phyloP scores from a whole-genome alignment of 2,329 filamentous ascomycete species.

The Chaetomiaceae sp. region DNA sequence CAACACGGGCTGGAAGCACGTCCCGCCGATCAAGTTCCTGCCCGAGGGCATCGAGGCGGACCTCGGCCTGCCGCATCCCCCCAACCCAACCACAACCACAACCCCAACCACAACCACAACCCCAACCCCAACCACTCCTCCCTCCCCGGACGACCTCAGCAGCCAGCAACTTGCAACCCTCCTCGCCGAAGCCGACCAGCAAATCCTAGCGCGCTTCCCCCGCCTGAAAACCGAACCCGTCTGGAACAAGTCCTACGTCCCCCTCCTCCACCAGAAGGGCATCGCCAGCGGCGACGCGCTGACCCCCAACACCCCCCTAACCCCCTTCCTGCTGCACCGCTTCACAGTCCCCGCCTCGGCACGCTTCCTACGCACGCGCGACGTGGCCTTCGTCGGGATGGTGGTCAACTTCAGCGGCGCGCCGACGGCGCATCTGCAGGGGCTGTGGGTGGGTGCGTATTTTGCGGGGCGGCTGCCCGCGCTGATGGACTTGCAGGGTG shows the following conservation, averaged over 20 bases:
- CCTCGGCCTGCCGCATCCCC: constrained; percentile 43
- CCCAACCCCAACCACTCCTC: no score
- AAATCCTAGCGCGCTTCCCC: constrained; percentile 49
- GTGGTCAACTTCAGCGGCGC: constrained; percentile 38
- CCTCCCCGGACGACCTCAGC: constrained; percentile 34
- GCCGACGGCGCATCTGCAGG: constrained; percentile 41
- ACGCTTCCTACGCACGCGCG: constrained; percentile 31
- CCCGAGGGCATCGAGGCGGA: constrained; percentile 40
- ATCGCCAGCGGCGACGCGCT: constrained; percentile 27
- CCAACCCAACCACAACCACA: constrained; percentile 27
- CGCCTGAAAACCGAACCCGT: constrained; percentile 46
- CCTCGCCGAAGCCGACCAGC: constrained; percentile 37
- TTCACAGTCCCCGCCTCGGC: constrained; percentile 40
- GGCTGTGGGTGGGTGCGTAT: constrained; percentile 60
- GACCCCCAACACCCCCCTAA: constrained; percentile 26
- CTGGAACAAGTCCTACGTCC: constrained; percentile 39
- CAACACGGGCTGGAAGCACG: constrained; percentile 53
- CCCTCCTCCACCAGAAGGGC: constrained; percentile 37
- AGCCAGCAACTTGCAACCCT: constrained; percentile 6
- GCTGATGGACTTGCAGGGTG: not conserved
- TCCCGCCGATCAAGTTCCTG: constrained; percentile 46
- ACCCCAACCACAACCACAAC: no score
- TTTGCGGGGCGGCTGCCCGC: constrained; percentile 47
- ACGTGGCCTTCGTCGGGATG: constrained; percentile 41
- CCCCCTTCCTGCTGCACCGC: constrained; percentile 38